Conservation (phyloP, 169 alveolate genomes). For the Plasmodium blacklocki region DNA sequence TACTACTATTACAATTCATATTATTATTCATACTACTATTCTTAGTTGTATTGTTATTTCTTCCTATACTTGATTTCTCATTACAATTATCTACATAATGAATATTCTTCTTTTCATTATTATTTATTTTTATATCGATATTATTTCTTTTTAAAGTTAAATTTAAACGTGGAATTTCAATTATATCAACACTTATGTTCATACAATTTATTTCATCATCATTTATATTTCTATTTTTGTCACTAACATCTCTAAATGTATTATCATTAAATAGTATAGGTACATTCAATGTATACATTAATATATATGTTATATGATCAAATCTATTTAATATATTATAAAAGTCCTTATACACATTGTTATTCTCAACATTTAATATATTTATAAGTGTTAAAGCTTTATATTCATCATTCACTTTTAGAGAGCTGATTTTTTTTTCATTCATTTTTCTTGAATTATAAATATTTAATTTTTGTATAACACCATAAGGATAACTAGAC, state of each 20-base stretch:
- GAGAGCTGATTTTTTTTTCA: constrained; percentile 24
- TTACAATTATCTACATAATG: not conserved
- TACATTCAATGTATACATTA: constrained; percentile 51
- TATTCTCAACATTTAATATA: constrained; percentile 61
- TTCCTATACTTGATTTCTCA: not conserved
- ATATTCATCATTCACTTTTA: constrained; percentile 48
- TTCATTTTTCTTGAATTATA: not conserved
- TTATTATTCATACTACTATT: not conserved
- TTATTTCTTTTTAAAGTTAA: constrained; percentile 45
- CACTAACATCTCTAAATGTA: not conserved
- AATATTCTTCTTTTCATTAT: not conserved
- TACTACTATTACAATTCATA: not conserved
- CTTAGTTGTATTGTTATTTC: not conserved
- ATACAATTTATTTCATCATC: not conserved
- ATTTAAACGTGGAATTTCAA: constrained; percentile 71
- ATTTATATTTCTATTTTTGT: not conserved
- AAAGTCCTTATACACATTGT: constrained; percentile 63
- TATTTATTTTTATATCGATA: constrained; percentile 19
- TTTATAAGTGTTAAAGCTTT: constrained; percentile 61
- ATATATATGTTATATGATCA: constrained; percentile 67
- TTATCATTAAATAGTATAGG: constrained; percentile 34
- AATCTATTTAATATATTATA: constrained; percentile 49
- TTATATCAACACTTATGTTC: constrained; percentile 28
- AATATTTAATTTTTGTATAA: constrained; percentile 52
- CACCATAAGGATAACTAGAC: constrained; percentile 15